Evolutionary conservation across 352 stramenopile species (phyloP), one percentile per base, ranked within the genome.

Genomic region (Pythium aquatile): DNA sequence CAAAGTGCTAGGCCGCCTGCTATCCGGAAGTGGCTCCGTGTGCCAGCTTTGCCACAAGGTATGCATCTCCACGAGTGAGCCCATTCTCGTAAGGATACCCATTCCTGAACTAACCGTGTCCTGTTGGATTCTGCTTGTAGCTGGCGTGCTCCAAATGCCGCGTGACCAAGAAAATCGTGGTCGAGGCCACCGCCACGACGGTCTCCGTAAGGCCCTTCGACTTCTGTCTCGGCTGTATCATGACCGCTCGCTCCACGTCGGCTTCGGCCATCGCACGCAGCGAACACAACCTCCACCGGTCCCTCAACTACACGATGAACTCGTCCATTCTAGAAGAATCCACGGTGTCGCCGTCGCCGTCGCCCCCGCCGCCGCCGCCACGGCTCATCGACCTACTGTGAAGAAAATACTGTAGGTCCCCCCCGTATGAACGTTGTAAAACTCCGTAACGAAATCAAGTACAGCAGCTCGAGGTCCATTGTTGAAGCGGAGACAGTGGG

Each of bases 31-130:
- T 5, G 62, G 57, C 26, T 55, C 46, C 5, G 16, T 49, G 10
- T 72, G 65, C 32, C 65, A 72, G 46, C 59, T 67, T 26, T 72
- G 59, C 48, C 32, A 61, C 16, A 48, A 63, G 58, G 58, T 70
- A 20, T n/a, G 63, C 9, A 5, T 6, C 5, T 52, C 20, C 20
- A 24, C 20, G 20, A 24, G 20, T 24, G 20, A 35, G 32, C 32
- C 32, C 32, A 35, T 35, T 35, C 5, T 9, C 32, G 5, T 35
- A 9, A 35, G 32, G 8, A 35, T 9, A 9, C 32, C 8, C 32
- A 35, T 35, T 55, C 3, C 47, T 5, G 5, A 17, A 47, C 28
- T 42, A 1, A 28, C 7, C 0, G 20, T 24, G 20, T 24, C 20
- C 20, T 24, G 20, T 24, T 1, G 20, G 20, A 11, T 26, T 56